Percentiles rank a stretch among this genome's conserved stretches.
phyloP scores from a whole-genome alignment of 2,329 filamentous ascomycete genomes.

The Rachicladosporium sp. region DNA sequence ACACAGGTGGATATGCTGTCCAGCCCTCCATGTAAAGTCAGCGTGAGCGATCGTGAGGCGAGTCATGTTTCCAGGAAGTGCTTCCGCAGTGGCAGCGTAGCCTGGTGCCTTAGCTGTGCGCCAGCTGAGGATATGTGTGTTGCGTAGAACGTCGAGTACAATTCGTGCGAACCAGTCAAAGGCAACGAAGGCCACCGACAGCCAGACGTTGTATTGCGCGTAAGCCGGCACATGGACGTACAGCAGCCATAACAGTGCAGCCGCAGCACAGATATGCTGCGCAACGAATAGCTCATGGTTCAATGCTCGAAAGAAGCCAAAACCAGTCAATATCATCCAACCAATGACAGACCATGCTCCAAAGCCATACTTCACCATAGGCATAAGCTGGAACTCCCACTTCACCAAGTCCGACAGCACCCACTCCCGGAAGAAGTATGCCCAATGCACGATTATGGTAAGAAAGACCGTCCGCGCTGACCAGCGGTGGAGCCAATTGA shows the following conservation, averaged over 20 bases:
- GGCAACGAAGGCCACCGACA: slow-evolving; percentile 17
- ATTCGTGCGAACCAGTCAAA: slow-evolving; percentile 20
- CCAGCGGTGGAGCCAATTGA: slow-evolving; percentile 44
- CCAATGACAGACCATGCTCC: slow-evolving; percentile 39
- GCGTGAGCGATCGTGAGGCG: slow-evolving; percentile 44
- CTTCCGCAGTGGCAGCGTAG: slow-evolving; percentile 16
- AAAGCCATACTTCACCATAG: slow-evolving; percentile 39
- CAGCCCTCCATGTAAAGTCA: slow-evolving; percentile 46
- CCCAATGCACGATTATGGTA: slow-evolving; percentile 42
- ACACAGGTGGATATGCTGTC: slow-evolving; percentile 51
- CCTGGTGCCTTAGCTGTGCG: slow-evolving; percentile 8
- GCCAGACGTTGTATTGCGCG: slow-evolving; percentile 19
- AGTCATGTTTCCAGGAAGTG: slow-evolving; percentile 44
- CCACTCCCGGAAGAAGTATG: slow-evolving; percentile 43
- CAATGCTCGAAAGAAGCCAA: slow-evolving; percentile 36
- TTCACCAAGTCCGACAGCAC: slow-evolving; percentile 38
- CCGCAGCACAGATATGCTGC: slow-evolving; percentile 41
- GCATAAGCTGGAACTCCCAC: slow-evolving; percentile 36
- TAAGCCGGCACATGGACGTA: slow-evolving; percentile 35
- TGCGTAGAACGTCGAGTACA: slow-evolving; percentile 14
- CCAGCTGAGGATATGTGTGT: slow-evolving; percentile 13
- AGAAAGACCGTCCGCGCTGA: slow-evolving; percentile 39
- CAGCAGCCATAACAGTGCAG: slow-evolving; percentile 36
- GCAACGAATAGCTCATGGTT: slow-evolving; percentile 44
- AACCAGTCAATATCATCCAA: slow-evolving; percentile 40